A percentile compares a stretch with the other conserved stretches of the same genome.
These are phyloP conservation scores for Smallanthus sonchifolius DNA, from an alignment of 129 eudicot species.

Conservation along the genomic window DNA sequence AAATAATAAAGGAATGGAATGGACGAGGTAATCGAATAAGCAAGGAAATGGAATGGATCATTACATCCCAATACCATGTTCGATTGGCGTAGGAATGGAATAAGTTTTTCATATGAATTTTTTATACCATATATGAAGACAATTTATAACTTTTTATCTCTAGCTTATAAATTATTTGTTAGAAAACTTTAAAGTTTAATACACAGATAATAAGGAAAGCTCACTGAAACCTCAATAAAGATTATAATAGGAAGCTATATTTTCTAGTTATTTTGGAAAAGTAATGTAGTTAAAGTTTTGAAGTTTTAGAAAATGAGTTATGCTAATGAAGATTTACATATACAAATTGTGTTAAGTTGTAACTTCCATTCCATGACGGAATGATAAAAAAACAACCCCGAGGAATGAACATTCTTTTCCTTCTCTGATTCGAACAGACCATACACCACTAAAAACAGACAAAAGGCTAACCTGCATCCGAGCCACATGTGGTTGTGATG, in stretches of 20 bases:
- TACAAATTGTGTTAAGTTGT: background rate
- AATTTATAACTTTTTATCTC: background rate
- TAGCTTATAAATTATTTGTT: background rate
- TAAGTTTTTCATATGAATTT: background rate
- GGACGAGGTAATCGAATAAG: background rate
- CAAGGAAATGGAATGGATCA: background rate
- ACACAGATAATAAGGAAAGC: background rate
- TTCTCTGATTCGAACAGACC: background rate
- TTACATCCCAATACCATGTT: background rate
- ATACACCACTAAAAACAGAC: background rate
- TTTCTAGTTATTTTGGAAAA: background rate
- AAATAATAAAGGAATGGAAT: background rate
- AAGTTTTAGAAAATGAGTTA: background rate
- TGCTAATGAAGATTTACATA: background rate
- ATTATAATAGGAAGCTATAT: background rate
- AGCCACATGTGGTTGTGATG: conserved; percentile 74
- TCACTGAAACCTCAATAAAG: background rate
- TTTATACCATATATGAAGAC: background rate
- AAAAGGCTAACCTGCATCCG: conserved; percentile 79
- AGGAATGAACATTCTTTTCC: background rate
- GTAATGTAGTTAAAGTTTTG: background rate
- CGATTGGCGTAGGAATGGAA: background rate
- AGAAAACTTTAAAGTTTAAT: background rate
- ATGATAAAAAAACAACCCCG: background rate
- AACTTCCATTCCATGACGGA: background rate